Evolutionary conservation across 768 basidiomycete genomes (phyloP).

Genomic region (Phylloporus rhodoxanthus): DNA sequence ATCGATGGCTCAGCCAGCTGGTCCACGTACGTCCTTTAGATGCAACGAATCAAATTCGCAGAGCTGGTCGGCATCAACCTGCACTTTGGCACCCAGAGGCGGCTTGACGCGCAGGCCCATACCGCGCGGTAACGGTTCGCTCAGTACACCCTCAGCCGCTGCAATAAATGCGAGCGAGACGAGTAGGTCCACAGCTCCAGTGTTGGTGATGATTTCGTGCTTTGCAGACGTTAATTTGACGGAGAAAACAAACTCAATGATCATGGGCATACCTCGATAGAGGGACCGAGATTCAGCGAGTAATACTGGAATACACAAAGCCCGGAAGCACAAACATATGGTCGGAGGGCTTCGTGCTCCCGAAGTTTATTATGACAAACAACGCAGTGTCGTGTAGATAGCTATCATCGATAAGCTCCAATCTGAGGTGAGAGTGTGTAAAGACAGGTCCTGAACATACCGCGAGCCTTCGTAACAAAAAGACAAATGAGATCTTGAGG

Average conservation of each 20-base stretch:
- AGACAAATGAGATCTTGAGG: not conserved
- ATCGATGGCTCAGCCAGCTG: not conserved
- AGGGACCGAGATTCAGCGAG: not conserved
- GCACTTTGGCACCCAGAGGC: not conserved
- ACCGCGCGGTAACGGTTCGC: not conserved
- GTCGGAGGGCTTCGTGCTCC: not conserved
- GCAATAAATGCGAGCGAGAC: not conserved
- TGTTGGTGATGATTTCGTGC: not conserved
- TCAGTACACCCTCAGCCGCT: not conserved
- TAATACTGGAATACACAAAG: not conserved
- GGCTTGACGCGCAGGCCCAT: not conserved
- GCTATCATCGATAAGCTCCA: not conserved
- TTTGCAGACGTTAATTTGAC: not conserved
- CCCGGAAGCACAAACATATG: not conserved
- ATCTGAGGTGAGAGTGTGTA: not conserved
- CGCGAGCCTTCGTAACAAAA: not conserved
- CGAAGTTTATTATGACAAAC: not conserved
- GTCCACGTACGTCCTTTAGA: not conserved
- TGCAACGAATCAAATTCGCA: not conserved
- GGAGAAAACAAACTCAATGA: not conserved
- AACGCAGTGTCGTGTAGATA: not conserved
- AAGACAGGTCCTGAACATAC: not conserved
- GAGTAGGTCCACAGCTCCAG: not conserved
- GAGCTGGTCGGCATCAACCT: not conserved
- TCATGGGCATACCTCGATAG: not conserved